Evolutionary conservation across 31 red algal genomes (phyloP).

Genomic region (Asparagopsis taxiformis): DNA sequence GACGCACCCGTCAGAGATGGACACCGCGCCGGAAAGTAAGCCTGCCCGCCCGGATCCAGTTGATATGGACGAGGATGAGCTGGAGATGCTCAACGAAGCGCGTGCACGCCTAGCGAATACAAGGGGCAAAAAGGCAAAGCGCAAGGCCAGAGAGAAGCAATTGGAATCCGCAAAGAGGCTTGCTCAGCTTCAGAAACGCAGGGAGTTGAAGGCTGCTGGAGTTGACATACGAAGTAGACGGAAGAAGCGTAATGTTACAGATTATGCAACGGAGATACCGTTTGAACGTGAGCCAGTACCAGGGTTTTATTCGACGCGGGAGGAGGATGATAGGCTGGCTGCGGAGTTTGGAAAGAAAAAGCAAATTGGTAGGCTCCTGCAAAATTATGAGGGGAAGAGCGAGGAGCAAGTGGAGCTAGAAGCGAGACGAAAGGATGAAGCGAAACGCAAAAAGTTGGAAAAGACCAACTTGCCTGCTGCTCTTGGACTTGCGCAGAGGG

Average conservation of each 20-base stretch:
- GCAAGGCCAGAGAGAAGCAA: slow-evolving; percentile 86
- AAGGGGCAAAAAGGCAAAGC: slow-evolving; percentile 91
- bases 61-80: slow-evolving; percentile 97
- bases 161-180: slow-evolving; percentile 73
- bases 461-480: slow-evolving; percentile 46
- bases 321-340: slow-evolving; percentile 55
- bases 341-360: background rate
- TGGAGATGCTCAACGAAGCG: slow-evolving; percentile 93
- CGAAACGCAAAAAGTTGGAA: slow-evolving; percentile 30
- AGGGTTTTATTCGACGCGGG: slow-evolving; percentile 70
- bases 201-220: slow-evolving; percentile 85
- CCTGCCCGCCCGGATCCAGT: slow-evolving; percentile 89
- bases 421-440: slow-evolving; percentile 32
- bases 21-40: slow-evolving; percentile 64
- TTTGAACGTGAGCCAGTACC: slow-evolving; percentile 58
- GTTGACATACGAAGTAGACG: slow-evolving; percentile 24
- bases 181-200: slow-evolving; percentile 77
- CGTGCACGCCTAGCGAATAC: slow-evolving; percentile 91
- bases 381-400: slow-evolving; percentile 51
- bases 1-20: background rate
- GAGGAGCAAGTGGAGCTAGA: slow-evolving; percentile 47
- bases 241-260: slow-evolving; percentile 56
- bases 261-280: slow-evolving; percentile 86
- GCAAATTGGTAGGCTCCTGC: slow-evolving; percentile 47
- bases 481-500: slow-evolving; percentile 11